Evolutionary conservation across 345 rosid species (phyloP).

Genomic region (Hibiscus mutabilis): DNA sequence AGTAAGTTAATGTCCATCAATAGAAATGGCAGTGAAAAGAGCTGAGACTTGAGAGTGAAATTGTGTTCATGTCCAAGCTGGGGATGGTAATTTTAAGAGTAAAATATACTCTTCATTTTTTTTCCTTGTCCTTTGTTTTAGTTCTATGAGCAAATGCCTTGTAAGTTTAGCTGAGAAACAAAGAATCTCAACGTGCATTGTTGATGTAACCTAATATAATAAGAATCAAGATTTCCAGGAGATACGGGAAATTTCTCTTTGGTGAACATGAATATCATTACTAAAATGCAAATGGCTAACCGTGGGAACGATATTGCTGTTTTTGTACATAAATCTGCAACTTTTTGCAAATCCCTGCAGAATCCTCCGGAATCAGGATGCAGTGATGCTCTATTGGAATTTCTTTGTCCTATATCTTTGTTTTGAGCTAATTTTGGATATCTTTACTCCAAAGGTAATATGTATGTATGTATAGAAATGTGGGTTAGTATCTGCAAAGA

Average conservation of each 20-base stretch:
- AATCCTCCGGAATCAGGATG: conserved; percentile 22
- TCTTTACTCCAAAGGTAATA: conserved; percentile 9
- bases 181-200: conserved; percentile 34
- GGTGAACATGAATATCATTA: conserved; percentile 7
- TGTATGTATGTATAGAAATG: neutral
- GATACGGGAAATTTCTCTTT: conserved; percentile 5
- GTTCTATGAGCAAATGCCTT: conserved; percentile 21
- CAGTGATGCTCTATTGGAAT: conserved; percentile 11
- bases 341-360: conserved; percentile 18
- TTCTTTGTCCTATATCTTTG: conserved; percentile 21
- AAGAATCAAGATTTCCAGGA: conserved; percentile 26
- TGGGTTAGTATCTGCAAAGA: conserved; percentile 1
- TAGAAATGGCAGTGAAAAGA: conserved; percentile 47
- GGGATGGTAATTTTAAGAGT: conserved; percentile 28
- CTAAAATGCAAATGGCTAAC: conserved; percentile 7
- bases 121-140: neutral
- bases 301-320: conserved; percentile 12
- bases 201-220: conserved; percentile 35
- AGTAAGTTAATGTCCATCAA: conserved; percentile 51
- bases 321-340: conserved; percentile 24
- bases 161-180: conserved; percentile 30
- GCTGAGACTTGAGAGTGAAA: conserved; percentile 37
- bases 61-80: conserved; percentile 20
- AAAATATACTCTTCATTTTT: conserved; percentile 15
- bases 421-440: conserved; percentile 11